Base-by-base conservation (phyloP, 2,329 filamentous ascomycete genomes). In the Domatiomyces catenatus region DNA sequence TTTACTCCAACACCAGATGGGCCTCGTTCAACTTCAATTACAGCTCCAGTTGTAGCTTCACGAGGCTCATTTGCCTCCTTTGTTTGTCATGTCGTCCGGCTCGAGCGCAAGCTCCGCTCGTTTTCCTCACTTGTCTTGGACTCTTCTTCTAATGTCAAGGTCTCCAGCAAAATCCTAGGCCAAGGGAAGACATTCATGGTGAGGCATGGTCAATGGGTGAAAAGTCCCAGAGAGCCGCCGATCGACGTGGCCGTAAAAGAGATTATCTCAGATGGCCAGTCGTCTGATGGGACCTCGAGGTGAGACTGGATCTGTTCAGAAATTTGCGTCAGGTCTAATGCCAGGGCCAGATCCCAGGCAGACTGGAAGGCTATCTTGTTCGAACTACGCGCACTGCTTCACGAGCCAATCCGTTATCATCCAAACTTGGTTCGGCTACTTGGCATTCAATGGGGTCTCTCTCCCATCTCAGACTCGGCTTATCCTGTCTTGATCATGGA, bases 361-460 rank as follows among this genome's bases (percentile, higher is more conserved):
- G 28, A 43, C 18, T 49, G 48, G 48, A 42, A 43, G n/a, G 48
- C 17, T 43, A 49, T 49, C 48, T 22, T 49, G 19, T 49, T 49
- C 18, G 48, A 49, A 43, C 32, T 49, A 4, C 48, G 48, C 3
- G 39, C 48, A 2, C 39, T 49, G 42, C 48, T 49, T 7, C 48
- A 49, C 39, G 48, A 49, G 39, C 48, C 48, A 15, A 24, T 49
- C 18, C 32, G 48, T 18, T 49, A 49, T 44, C 48, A 49, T n/a
- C 48, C 48, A 5, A 49, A 49, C 39, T 24, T 49, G 32, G 48
- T 49, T 49, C 48, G 48, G 22, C 48, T 49, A 20, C 39, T 49
- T 15, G 48, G 39, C 10, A 49, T 49, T 26, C 28, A 43, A 24
- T 49, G 48, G 48, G 48, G 39, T 47, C 5, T 43, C 8, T 49